A percentile compares a stretch with the other conserved stretches of the same genome.
phyloP scores from a whole-genome alignment of 2,329 filamentous ascomycete genomes.

The Acrocalymma vagum region DNA sequence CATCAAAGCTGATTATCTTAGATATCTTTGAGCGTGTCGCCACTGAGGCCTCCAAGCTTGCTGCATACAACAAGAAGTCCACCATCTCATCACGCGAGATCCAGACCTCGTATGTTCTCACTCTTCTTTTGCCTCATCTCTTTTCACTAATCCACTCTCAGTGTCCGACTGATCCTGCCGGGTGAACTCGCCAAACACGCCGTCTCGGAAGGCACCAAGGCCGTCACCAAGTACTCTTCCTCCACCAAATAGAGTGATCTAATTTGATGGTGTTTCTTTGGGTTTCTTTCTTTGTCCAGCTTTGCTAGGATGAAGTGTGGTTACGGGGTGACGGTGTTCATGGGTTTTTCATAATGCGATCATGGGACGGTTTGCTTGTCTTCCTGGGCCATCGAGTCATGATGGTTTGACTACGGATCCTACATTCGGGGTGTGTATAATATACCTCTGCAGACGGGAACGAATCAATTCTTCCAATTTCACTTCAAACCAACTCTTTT shows the following conservation, averaged over 20 bases:
- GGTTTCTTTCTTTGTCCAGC: slow-evolving; percentile 61
- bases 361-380: slow-evolving; percentile 58
- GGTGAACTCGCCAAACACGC: slow-evolving; percentile 99
- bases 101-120: slow-evolving; percentile 82
- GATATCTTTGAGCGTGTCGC: slow-evolving; percentile 99
- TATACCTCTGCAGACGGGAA: slow-evolving; percentile 52
- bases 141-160: slow-evolving; percentile 46
- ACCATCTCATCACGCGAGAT: slow-evolving; percentile 99
- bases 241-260: slow-evolving; percentile 87
- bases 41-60: slow-evolving; percentile 98
- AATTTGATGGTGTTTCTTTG: slow-evolving; percentile 55
- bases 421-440: slow-evolving; percentile 50
- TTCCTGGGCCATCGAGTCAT: slow-evolving; percentile 45
- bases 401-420: slow-evolving; percentile 47
- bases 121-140: not conserved
- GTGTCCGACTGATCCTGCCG: slow-evolving; percentile 93
- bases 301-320: slow-evolving; percentile 49
- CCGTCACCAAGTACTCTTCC: slow-evolving; percentile 99
- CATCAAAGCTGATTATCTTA: slow-evolving; percentile 51
- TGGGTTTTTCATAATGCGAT: slow-evolving; percentile 60
- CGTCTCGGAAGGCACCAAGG: slow-evolving; percentile 99
- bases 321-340: slow-evolving; percentile 53
- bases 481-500: slow-evolving; percentile 17
- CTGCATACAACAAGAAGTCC: slow-evolving; percentile 99
- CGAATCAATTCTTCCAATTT: slow-evolving; percentile 51